Base-by-base conservation (phyloP, 306 rosid species). In the Pterocarpus santalinus region DNA sequence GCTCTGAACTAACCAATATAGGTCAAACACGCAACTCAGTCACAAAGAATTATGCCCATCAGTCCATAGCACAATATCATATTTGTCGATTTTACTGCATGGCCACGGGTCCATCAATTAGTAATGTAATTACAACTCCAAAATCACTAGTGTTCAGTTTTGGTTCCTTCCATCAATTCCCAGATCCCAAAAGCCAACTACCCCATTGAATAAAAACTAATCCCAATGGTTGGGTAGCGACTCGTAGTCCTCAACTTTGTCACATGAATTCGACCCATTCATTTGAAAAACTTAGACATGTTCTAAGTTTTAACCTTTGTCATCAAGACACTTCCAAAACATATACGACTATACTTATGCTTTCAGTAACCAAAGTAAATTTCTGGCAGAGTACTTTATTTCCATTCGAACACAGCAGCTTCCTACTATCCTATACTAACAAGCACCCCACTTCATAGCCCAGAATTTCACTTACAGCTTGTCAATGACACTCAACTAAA, bases 341-440 rank as follows among this genome's bases (percentile, higher is more conserved):
- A 73, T 5, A 73, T 5, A 44, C 2, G 62, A 28, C 57, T 55
- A 35, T 1, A 12, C 35, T 58, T n/a, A 73, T 32, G 75, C 68
- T 43, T 34, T 8, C 56, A 76, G 17, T 49, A 60, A 57, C 17
- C 72, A 68, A 53, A 47, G 36, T 41, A 68, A 51, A 51, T 58
- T 71, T 28, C 69, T 13, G 32, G 46, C 57, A 12, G 49, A 32
- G 51, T 36, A 69, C 66, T 73, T 43, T 39, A 30, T 65, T 71
- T 65, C 60, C 69, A 43, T 38, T 60, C 81, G 73, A 34, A 12
- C 32, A 41, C 69, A 52, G 41, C 41, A n/a, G 16, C 81, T 63
- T 79, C 81, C 63, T 73, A 61, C 44, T 57, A 61, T 65, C 78
- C 17, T 41, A 69, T 34, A 44, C 22, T 55, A 63, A 35, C 68